Conservation (phyloP, 1,284 basidiomycete genomes). For the Ustilago vetiveriae region DNA sequence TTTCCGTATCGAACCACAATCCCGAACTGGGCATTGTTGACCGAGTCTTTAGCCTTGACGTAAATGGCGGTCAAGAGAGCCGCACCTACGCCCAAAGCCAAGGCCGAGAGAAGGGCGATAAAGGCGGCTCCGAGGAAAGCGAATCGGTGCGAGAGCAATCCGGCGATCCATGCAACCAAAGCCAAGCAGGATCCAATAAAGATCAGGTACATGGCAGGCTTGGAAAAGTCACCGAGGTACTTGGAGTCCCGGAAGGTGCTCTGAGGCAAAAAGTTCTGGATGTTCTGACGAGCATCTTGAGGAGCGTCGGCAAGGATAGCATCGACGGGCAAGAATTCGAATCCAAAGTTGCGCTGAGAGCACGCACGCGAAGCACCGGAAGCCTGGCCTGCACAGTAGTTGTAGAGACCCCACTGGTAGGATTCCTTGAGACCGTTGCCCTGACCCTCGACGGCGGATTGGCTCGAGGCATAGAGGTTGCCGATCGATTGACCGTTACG, state of each 20-base stretch:
- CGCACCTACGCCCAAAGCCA: slow-evolving; percentile 53
- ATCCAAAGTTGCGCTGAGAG: slow-evolving; percentile 38
- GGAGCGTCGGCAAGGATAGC: slow-evolving; percentile 39
- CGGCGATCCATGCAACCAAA: slow-evolving; percentile 57
- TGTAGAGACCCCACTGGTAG: slow-evolving; percentile 61
- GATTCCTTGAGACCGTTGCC: slow-evolving; percentile 47
- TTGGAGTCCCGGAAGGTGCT: slow-evolving; percentile 42
- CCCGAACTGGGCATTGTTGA: slow-evolving; percentile 34
- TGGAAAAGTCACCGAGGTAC: slow-evolving; percentile 52
- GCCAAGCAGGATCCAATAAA: slow-evolving; percentile 63
- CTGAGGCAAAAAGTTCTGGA: slow-evolving; percentile 30
- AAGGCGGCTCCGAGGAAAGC: slow-evolving; percentile 58
- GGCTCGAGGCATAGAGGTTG: slow-evolving; percentile 50
- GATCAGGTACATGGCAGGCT: slow-evolving; percentile 59
- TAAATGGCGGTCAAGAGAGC: slow-evolving; percentile 61
- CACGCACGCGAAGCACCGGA: slow-evolving; percentile 34
- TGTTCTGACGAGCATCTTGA: slow-evolving; percentile 9
- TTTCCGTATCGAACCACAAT: slow-evolving; percentile 55
- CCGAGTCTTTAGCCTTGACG: slow-evolving; percentile 35
- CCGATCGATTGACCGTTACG: slow-evolving; percentile 5
- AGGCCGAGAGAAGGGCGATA: slow-evolving; percentile 54
- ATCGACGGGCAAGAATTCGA: slow-evolving; percentile 48
- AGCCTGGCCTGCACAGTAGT: slow-evolving; percentile 50
- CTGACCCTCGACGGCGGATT: slow-evolving; percentile 16
- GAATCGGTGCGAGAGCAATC: slow-evolving; percentile 55